phyloP scores from a whole-genome alignment of 495 filamentous ascomycete genomes.

The Penicillium cataractarum region DNA sequence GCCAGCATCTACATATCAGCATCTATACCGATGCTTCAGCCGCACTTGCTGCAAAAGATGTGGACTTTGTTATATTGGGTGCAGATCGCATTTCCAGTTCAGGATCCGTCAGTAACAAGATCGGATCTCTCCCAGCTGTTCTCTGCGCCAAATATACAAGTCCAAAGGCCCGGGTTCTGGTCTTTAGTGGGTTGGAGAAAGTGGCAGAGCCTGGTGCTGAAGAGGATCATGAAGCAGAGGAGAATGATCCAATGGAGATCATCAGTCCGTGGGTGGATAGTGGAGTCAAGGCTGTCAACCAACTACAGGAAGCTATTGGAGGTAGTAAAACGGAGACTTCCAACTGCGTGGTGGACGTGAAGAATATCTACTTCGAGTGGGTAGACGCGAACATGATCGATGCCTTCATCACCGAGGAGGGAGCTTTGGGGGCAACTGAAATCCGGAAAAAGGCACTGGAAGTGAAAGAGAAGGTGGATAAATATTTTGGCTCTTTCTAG shows the following conservation, averaged over 20 bases:
- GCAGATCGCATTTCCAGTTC: conserved; percentile 60
- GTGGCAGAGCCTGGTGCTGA: conserved; percentile 51
- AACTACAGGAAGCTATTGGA: conserved; percentile 22
- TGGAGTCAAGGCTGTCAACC: conserved; percentile 29
- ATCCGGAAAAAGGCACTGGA: conserved; percentile 36
- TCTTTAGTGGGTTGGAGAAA: conserved; percentile 64
- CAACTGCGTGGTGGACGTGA: conserved; percentile 42
- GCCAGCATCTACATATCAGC: conserved; percentile 39
- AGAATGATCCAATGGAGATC: conserved; percentile 54
- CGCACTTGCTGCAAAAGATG: conserved; percentile 49
- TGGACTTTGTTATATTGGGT: conserved; percentile 62
- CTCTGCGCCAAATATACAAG: conserved; percentile 51
- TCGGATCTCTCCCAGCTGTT: conserved; percentile 60
- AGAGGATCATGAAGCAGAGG: conserved; percentile 41
- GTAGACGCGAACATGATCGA: conserved; percentile 56
- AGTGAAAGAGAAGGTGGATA: conserved; percentile 31
- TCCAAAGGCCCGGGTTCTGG: conserved; percentile 49
- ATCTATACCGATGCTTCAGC: conserved; percentile 65
- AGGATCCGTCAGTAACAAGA: conserved; percentile 67
- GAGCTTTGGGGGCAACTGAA: conserved; percentile 30
- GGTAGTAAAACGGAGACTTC: not conserved
- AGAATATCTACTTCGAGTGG: conserved; percentile 72
- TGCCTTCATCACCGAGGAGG: conserved; percentile 59
- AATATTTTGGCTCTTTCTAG: conserved; percentile 41
- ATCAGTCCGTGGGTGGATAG: conserved; percentile 45